Conservation (phyloP, 2,329 filamentous ascomycete genomes). For the Apiospora sp. region DNA sequence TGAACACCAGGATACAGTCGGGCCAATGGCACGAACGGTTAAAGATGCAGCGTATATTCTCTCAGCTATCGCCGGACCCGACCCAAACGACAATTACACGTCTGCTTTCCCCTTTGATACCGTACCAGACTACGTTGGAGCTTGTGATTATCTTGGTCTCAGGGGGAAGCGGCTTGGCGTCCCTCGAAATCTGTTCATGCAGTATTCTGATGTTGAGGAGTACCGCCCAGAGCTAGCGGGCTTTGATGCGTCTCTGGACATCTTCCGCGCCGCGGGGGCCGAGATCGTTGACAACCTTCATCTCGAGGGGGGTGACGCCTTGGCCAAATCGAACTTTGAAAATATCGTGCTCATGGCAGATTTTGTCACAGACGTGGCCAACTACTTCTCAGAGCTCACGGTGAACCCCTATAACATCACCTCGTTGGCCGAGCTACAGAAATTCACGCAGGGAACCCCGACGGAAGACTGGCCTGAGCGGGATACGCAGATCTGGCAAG, state of each 20-base stretch:
- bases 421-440: slow-evolving; percentile 57
- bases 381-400: slow-evolving; percentile 64
- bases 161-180: slow-evolving; percentile 69
- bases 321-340: slow-evolving; percentile 40
- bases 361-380: slow-evolving; percentile 63
- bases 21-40: slow-evolving; percentile 70
- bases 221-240: slow-evolving; percentile 48
- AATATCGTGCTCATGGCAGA: slow-evolving; percentile 62
- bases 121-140: slow-evolving; percentile 67
- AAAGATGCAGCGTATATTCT: slow-evolving; percentile 70
- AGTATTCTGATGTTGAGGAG: slow-evolving; percentile 32
- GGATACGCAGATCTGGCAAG: slow-evolving; percentile 66
- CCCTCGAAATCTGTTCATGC: slow-evolving; percentile 62
- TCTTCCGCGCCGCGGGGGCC: slow-evolving; percentile 64
- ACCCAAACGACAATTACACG: slow-evolving; percentile 71
- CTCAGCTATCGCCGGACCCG: slow-evolving; percentile 68
- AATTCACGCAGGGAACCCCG: slow-evolving; percentile 61
- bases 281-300: slow-evolving; percentile 67
- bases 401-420: slow-evolving; percentile 65
- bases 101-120: slow-evolving; percentile 61
- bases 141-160: slow-evolving; percentile 61
- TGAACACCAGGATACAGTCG: slow-evolving; percentile 70
- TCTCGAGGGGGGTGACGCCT: slow-evolving; percentile 60
- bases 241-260: slow-evolving; percentile 62
- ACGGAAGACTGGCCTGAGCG: slow-evolving; percentile 67